Evolutionary conservation across 768 basidiomycete genomes (phyloP).

Genomic region (Termitomyces sp.): DNA sequence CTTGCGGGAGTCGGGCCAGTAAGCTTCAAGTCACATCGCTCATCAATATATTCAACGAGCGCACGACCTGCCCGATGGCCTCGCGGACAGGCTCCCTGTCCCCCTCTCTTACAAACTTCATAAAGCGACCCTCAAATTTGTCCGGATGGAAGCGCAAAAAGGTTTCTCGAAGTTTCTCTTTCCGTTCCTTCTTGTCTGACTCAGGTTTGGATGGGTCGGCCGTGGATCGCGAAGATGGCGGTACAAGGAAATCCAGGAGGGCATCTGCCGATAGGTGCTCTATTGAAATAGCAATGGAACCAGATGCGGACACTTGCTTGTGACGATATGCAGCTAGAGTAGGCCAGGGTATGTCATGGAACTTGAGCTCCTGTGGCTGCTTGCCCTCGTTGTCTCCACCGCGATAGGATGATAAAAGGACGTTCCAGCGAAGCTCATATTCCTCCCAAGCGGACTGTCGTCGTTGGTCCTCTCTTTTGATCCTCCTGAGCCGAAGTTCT

Average conservation of each 20-base stretch:
- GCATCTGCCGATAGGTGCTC: constrained; percentile 53
- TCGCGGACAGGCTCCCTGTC: constrained; percentile 51
- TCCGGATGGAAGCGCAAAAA: constrained; percentile 76
- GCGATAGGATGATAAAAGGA: constrained; percentile 31
- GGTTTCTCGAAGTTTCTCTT: constrained; percentile 61
- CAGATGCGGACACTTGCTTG: constrained; percentile 10
- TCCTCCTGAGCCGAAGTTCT: constrained; percentile 42
- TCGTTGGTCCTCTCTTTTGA: constrained; percentile 38
- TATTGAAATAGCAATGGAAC: constrained; percentile 18
- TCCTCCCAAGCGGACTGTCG: constrained; percentile 41
- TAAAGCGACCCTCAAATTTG: constrained; percentile 74
- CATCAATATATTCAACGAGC: constrained; percentile 56
- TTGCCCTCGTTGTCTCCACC: constrained; percentile 15
- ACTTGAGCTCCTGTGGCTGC: constrained; percentile 27
- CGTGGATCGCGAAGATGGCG: constrained; percentile 12
- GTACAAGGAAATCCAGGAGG: constrained; percentile 54
- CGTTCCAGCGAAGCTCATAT: constrained; percentile 58
- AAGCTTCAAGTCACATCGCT: constrained; percentile 17
- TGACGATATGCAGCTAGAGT: constrained; percentile 33
- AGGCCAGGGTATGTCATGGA: constrained; percentile 74
- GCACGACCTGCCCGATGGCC: constrained; percentile 57
- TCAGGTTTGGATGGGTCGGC: constrained; percentile 14
- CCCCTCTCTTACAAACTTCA: constrained; percentile 39
- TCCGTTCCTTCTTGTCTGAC: constrained; percentile 39
- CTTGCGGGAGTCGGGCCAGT: neutral